Evolutionary conservation across 2,329 filamentous ascomycete genomes (phyloP), one percentile per base, ranked within the genome.

Genomic region (Colletotrichum horii): DNA sequence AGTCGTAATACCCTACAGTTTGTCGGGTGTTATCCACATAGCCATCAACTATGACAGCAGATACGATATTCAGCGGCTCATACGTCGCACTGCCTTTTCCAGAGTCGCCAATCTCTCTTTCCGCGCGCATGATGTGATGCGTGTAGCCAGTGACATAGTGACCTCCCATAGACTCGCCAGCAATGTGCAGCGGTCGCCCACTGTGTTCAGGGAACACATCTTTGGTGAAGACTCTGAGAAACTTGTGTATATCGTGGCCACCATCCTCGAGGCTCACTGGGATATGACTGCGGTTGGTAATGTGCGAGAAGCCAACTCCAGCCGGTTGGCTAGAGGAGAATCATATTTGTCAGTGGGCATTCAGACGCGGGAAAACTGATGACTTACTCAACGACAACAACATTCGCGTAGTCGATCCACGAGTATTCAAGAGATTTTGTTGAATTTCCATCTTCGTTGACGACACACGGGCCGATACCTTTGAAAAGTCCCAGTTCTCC

Each of bases 311-410:
- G 43, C 43, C 43, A 48, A 48, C 43, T 22, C 43, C n/a, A 22
- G 43, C 19, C n/a, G 43, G 43, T 48, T 48, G 43, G 43, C 43
- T 48, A 8, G 0, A 48, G 0, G 11, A 48, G 11, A 48, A 48
- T 0, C 2, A 48, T 0, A 2, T 3, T 43, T n/a, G 43, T 48
- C 11, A 48, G 43, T 48, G 2, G 6, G 43, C 3, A 4, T 2
- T 1, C 1, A 12, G 43, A 11, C 2, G 43, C 2, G 6, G n/a
- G 11, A 2, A 4, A 22, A 0, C 4, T 48, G 43, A 11, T 1
- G n/a, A 48, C 43, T 22, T 48, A 48, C 43, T 48, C 43, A 16
- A 48, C n/a, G 4, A 48, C 43, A 3, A 48, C 43, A 48, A 48
- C n/a, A 22, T 48, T 48, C 9, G 43, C 43, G 11, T 22, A 4